phyloP scores from a whole-genome alignment of 2,329 filamentous ascomycete species.

The Talaromyces sp. region DNA sequence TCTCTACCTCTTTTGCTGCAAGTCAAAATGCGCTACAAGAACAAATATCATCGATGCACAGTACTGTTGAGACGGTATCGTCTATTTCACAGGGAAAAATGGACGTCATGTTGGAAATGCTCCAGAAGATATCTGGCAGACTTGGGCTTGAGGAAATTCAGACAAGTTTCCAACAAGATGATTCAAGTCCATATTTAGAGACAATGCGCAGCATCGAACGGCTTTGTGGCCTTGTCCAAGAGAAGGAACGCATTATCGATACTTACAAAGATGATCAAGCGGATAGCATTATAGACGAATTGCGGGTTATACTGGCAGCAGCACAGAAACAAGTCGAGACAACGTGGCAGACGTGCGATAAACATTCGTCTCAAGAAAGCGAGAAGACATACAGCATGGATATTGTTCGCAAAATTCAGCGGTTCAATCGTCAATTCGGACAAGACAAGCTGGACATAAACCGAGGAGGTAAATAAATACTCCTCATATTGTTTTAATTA shows the following conservation, averaged over 20 bases:
- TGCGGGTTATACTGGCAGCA: background rate
- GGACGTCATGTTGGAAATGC: background rate
- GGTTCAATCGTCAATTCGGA: background rate
- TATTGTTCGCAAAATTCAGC: background rate
- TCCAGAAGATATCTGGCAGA: background rate
- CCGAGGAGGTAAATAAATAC: background rate
- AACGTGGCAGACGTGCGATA: background rate
- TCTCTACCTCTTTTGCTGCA: background rate
- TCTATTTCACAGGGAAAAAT: background rate
- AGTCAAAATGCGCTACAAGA: background rate
- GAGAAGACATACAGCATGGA: background rate
- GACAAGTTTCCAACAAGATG: background rate
- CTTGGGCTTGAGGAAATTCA: background rate
- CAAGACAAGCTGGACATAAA: background rate
- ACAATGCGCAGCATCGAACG: background rate
- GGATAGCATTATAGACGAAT: background rate
- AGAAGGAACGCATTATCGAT: background rate
- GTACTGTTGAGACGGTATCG: background rate
- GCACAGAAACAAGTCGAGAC: background rate
- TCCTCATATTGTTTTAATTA: background rate
- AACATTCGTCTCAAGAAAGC: background rate
- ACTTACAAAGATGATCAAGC: background rate
- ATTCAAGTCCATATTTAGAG: background rate
- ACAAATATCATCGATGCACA: background rate
- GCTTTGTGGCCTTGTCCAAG: background rate